phyloP scores from a whole-genome alignment of 73 alveolate genomes.

The Tetrahymena malaccensis region DNA sequence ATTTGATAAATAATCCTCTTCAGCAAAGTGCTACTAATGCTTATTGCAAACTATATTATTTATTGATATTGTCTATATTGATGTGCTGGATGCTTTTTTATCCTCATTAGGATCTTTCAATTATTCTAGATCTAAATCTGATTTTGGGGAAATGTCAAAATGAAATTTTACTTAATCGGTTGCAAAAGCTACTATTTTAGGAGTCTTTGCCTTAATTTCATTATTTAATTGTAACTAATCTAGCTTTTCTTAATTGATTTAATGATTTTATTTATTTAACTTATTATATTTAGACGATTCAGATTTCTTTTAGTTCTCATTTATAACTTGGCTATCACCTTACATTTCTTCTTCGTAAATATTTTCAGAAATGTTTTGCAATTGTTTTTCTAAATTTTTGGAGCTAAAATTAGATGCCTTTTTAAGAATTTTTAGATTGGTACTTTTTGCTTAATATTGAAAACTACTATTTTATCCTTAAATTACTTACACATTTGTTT shows the following conservation, averaged over 20 bases:
- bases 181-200: not conserved
- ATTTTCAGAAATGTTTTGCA: not conserved
- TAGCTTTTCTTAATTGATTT: not conserved
- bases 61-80: not conserved
- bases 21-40: not conserved
- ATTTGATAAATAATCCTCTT: not conserved
- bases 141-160: not conserved
- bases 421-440: not conserved
- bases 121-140: not conserved
- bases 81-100: not conserved
- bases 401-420: not conserved
- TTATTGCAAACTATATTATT: not conserved
- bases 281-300: not conserved
- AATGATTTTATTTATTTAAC: too few relatives aligned
- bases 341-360: not conserved
- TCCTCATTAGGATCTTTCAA: not conserved
- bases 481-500: not conserved
- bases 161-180: too few relatives aligned
- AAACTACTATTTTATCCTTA: not conserved
- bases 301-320: not conserved
- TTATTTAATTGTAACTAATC: not conserved
- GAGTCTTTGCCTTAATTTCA: not conserved
- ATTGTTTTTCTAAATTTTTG: not conserved
- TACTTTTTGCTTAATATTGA: too few relatives aligned
- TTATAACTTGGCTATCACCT: not conserved